Conservation (phyloP, 768 basidiomycete genomes). For the Phaffia australis region DNA sequence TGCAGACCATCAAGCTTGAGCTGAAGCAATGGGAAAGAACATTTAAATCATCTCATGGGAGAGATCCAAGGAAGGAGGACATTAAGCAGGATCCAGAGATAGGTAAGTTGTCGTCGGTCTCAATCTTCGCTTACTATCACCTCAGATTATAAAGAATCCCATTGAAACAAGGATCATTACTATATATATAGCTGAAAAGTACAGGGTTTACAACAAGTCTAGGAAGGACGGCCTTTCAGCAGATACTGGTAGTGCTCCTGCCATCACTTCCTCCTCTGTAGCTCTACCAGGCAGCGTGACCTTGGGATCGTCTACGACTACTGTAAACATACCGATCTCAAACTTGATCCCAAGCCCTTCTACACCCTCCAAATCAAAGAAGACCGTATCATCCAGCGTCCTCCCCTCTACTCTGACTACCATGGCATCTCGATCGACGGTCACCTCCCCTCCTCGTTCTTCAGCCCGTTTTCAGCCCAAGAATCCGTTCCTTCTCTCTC, state of each 20-base stretch:
- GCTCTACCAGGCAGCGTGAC: background rate
- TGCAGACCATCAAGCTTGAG: slow-evolving; percentile 17
- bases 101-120: slow-evolving; percentile 10
- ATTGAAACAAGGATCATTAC: background rate
- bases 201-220: slow-evolving; percentile 24
- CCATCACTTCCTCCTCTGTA: background rate
- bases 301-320: background rate
- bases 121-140: background rate
- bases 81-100: slow-evolving; percentile 23
- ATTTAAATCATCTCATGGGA: slow-evolving; percentile 10
- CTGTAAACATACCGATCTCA: background rate
- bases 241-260: background rate
- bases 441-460: too few species aligned
- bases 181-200: slow-evolving; percentile 19
- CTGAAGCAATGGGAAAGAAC: slow-evolving; percentile 22
- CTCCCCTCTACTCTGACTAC: background rate
- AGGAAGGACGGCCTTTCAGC: slow-evolving; percentile 5
- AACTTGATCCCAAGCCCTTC: background rate
- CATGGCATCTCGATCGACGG: background rate
- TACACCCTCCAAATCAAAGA: background rate
- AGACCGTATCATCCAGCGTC: background rate
- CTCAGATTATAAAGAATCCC: background rate
- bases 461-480: background rate
- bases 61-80: slow-evolving; percentile 25
- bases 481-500: background rate